A percentile compares a stretch with the other conserved stretches of the same genome.
phyloP scores from a whole-genome alignment of 2,329 filamentous ascomycete genomes.

The Arthrobotrys pseudoclavata region DNA sequence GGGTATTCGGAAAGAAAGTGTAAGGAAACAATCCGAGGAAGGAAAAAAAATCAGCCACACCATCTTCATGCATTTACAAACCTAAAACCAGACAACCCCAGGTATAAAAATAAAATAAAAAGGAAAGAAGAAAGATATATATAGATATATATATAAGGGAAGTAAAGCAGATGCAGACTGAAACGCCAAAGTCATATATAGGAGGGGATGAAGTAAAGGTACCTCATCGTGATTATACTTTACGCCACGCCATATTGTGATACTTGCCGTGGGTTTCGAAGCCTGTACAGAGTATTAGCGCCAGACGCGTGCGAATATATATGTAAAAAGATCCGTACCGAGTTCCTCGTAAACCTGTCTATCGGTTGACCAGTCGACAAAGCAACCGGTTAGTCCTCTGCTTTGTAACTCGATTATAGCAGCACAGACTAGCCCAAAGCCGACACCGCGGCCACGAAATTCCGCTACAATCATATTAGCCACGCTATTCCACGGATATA shows the following conservation, averaged over 20 bases:
- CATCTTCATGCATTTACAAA: conserved; percentile 51
- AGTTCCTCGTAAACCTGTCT: conserved; percentile 57
- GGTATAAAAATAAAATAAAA: neutral
- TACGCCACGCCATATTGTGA: conserved; percentile 51
- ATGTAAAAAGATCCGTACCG: conserved; percentile 7
- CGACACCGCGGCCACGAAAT: conserved; percentile 62
- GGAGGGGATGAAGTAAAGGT: conserved; percentile 1
- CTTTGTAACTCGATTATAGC: conserved; percentile 63
- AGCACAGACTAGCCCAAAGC: conserved; percentile 63
- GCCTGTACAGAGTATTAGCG: conserved; percentile 19
- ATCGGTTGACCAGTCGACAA: conserved; percentile 63
- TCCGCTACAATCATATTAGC: conserved; percentile 56
- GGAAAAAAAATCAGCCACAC: conserved; percentile 33
- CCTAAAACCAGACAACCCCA: conserved; percentile 19
- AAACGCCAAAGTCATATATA: conserved; percentile 4
- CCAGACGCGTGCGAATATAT: neutral
- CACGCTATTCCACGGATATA: neutral
- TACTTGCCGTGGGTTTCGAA: conserved; percentile 59
- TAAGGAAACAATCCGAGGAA: conserved; percentile 21
- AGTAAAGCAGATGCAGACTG: conserved; percentile 15
- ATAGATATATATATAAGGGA: conserved; percentile 7
- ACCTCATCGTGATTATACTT: conserved; percentile 31
- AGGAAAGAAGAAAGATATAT: neutral
- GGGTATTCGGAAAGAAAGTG: conserved; percentile 23
- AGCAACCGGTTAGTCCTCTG: conserved; percentile 63